Percentiles rank a stretch among this genome's conserved stretches.
These are phyloP conservation scores for Aspergillus uvarum DNA, from an alignment of 2,329 filamentous ascomycete genomes.

Conservation along the genomic window DNA sequence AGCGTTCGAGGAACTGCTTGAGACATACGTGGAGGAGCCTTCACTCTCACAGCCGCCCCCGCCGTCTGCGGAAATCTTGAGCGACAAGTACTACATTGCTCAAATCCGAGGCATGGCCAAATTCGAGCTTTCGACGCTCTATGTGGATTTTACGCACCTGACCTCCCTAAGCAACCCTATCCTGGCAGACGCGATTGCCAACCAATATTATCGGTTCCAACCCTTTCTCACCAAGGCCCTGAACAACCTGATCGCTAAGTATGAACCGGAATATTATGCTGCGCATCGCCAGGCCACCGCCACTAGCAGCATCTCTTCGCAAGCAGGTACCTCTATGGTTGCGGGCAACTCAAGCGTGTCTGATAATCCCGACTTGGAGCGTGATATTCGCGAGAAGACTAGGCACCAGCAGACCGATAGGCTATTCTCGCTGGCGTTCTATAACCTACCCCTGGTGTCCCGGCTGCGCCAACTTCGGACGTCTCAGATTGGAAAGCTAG, in stretches of 20 bases:
- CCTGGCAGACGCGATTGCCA: conserved; percentile 80
- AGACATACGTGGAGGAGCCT: conserved; percentile 59
- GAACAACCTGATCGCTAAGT: conserved; percentile 90
- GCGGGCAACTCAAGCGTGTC: conserved; percentile 62
- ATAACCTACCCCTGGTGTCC: conserved; percentile 85
- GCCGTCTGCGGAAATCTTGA: conserved; percentile 56
- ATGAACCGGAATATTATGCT: conserved; percentile 90
- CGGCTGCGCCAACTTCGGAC: conserved; percentile 83
- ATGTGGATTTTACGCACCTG: conserved; percentile 74
- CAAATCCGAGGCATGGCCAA: conserved; percentile 64
- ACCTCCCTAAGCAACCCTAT: conserved; percentile 73
- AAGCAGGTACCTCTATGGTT: conserved; percentile 64
- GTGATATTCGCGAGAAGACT: conserved; percentile 65
- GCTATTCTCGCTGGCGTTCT: conserved; percentile 88
- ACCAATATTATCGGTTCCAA: conserved; percentile 91
- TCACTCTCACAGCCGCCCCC: conserved; percentile 53
- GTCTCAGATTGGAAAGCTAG: conserved; percentile 83
- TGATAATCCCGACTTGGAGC: conserved; percentile 56
- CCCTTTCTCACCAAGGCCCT: conserved; percentile 86
- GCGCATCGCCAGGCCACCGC: conserved; percentile 74
- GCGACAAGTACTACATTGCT: conserved; percentile 65
- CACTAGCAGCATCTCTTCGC: conserved; percentile 61
- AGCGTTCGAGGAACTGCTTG: conserved; percentile 64
- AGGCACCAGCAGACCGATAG: conserved; percentile 96
- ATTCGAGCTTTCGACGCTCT: conserved; percentile 64